Percentiles rank a stretch among this genome's conserved stretches.
Conservation (phyloP, 345 rosid genomes). For the Eucalyptus cloeziana region DNA sequence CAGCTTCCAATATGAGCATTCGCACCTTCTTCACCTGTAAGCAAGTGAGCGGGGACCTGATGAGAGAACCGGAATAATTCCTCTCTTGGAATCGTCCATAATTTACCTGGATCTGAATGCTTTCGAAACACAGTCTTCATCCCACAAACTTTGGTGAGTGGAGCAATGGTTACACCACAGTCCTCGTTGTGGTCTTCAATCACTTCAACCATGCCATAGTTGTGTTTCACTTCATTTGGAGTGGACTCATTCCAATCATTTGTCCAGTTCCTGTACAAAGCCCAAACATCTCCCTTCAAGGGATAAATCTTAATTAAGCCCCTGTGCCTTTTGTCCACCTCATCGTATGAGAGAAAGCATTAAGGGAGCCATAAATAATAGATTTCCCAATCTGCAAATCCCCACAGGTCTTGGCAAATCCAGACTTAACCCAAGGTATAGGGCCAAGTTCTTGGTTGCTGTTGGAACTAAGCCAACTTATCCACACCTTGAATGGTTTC, state of each 20-base stretch:
- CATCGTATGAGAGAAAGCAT: slow-evolving; percentile 23
- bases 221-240: slow-evolving; percentile 17
- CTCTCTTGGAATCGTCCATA: slow-evolving; percentile 22
- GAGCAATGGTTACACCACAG: slow-evolving; percentile 24
- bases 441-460: slow-evolving; percentile 34
- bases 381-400: slow-evolving; percentile 30
- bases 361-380: slow-evolving; percentile 12
- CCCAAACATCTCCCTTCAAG: slow-evolving; percentile 50
- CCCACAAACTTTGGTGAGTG: slow-evolving; percentile 36
- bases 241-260: slow-evolving; percentile 34
- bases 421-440: slow-evolving; percentile 39
- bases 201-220: slow-evolving; percentile 51
- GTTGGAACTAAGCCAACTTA: slow-evolving; percentile 51
- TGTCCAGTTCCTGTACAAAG: slow-evolving; percentile 50
- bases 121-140: slow-evolving; percentile 29
- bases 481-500: slow-evolving; percentile 39
- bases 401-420: slow-evolving; percentile 45
- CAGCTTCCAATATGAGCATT: slow-evolving; percentile 33
- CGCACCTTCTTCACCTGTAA: slow-evolving; percentile 40
- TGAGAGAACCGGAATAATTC: slow-evolving; percentile 57
- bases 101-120: slow-evolving; percentile 1
- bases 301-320: slow-evolving; percentile 43
- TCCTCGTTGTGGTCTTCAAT: slow-evolving; percentile 27
- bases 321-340: slow-evolving; percentile 28
- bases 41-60: slow-evolving; percentile 37